These are phyloP conservation scores for Kurtzmaniella cleridarum DNA, from an alignment of 805 yeast genomes.

Conservation along the genomic window DNA sequence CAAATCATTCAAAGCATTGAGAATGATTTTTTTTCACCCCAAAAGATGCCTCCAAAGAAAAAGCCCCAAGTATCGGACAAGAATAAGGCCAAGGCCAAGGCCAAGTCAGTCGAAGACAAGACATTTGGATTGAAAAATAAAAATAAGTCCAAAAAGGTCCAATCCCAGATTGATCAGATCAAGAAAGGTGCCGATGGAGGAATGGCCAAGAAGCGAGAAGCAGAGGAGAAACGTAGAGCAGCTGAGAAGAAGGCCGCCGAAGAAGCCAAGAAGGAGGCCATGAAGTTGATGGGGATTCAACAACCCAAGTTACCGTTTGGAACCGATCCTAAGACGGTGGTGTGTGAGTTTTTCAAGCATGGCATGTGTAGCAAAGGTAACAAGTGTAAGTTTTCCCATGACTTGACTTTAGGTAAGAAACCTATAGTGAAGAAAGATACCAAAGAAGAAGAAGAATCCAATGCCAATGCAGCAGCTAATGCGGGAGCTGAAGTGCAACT, in stretches of 20 bases:
- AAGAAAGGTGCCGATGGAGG: constrained; percentile 42
- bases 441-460: constrained; percentile 72
- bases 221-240: constrained; percentile 58
- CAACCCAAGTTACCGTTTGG: constrained; percentile 91
- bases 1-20: background rate
- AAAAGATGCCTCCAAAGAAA: constrained; percentile 76
- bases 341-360: constrained; percentile 85
- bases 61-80: constrained; percentile 47
- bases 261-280: constrained; percentile 82
- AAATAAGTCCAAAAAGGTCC: constrained; percentile 90
- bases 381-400: constrained; percentile 91
- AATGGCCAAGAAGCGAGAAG: constrained; percentile 64
- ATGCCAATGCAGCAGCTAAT: constrained; percentile 97
- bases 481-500: constrained; percentile 62
- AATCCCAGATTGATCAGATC: constrained; percentile 48
- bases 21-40: background rate
- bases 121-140: constrained; percentile 95
- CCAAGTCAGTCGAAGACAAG: constrained; percentile 70
- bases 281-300: constrained; percentile 66
- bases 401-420: constrained; percentile 77
- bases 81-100: constrained; percentile 61
- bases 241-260: constrained; percentile 90
- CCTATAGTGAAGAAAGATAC: constrained; percentile 36
- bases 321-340: constrained; percentile 90
- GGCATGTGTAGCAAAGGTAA: constrained; percentile 81